Conservation (phyloP, 768 basidiomycete genomes). For the Boletus sp. region DNA sequence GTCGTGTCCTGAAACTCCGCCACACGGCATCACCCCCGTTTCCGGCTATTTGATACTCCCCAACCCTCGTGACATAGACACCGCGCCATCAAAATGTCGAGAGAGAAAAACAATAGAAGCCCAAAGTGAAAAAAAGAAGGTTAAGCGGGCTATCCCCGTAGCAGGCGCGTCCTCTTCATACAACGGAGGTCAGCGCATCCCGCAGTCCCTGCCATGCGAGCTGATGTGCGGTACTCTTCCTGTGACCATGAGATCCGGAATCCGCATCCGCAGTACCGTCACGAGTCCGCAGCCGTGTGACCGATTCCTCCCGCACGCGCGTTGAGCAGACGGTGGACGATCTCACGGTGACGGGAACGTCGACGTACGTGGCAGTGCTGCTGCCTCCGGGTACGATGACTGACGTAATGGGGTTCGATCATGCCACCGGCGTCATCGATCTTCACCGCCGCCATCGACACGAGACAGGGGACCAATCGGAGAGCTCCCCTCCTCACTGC, state of each 20-base stretch:
- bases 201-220: slow-evolving; percentile 4
- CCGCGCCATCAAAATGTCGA: not conserved
- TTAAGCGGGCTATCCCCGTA: slow-evolving; percentile 6
- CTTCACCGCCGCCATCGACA: slow-evolving; percentile 16
- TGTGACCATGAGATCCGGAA: slow-evolving; percentile 13
- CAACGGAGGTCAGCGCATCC: not conserved
- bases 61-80: slow-evolving; percentile 1
- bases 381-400: not conserved
- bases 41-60: slow-evolving; percentile 13
- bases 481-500: not conserved
- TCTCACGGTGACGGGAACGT: slow-evolving; percentile 17
- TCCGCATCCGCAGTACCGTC: slow-evolving; percentile 1
- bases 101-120: not conserved
- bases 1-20: slow-evolving; percentile 7
- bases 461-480: slow-evolving; percentile 10
- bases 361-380: not conserved
- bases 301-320: no score
- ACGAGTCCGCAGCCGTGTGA: slow-evolving; percentile 5
- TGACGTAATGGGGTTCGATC: slow-evolving; percentile 23
- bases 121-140: not conserved
- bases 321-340: no score
- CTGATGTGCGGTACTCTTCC: not conserved
- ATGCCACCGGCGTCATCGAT: slow-evolving; percentile 31
- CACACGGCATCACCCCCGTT: slow-evolving; percentile 9
- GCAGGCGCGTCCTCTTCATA: slow-evolving; percentile 8